Conservation (phyloP, 169 alveolate species). For the Plasmodium relictum region DNA sequence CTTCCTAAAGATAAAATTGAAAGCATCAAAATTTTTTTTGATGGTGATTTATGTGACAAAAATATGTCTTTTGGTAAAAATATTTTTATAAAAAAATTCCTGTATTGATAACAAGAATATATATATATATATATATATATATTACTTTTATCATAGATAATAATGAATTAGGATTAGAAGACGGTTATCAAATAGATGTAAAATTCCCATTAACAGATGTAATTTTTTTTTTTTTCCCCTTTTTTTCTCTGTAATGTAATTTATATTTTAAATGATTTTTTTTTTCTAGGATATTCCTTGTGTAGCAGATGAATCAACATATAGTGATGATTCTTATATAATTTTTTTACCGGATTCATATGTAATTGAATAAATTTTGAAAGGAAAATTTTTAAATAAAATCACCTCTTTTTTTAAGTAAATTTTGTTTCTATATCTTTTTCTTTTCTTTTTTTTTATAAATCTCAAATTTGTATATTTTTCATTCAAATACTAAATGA, state of each 20-base stretch:
- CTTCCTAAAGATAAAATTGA: constrained; percentile 56
- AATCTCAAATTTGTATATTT: too few relatives aligned
- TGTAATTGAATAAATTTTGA: constrained; percentile 35
- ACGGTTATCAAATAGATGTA: constrained; percentile 72
- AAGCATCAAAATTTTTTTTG: constrained; percentile 64
- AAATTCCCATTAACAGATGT: constrained; percentile 57
- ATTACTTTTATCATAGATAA: constrained; percentile 18
- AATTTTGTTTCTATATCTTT: neutral
- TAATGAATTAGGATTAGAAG: constrained; percentile 64
- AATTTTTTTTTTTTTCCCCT: neutral
- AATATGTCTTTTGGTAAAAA: constrained; percentile 42
- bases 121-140: neutral
- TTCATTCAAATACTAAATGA: too few relatives aligned
- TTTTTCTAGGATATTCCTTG: constrained; percentile 22
- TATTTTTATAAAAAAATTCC: neutral
- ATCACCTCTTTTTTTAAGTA: neutral
- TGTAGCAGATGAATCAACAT: constrained; percentile 18
- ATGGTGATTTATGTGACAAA: constrained; percentile 70
- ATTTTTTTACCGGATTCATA: constrained; percentile 68
- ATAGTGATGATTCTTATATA: constrained; percentile 49
- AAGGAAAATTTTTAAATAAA: neutral
- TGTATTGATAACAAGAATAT: neutral
- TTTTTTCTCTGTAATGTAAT: neutral
- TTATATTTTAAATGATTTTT: neutral
- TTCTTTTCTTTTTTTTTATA: neutral